Evolutionary conservation across 192 early-diverging fungal genomes (phyloP).

Genomic region (Chytriomyces confervae): DNA sequence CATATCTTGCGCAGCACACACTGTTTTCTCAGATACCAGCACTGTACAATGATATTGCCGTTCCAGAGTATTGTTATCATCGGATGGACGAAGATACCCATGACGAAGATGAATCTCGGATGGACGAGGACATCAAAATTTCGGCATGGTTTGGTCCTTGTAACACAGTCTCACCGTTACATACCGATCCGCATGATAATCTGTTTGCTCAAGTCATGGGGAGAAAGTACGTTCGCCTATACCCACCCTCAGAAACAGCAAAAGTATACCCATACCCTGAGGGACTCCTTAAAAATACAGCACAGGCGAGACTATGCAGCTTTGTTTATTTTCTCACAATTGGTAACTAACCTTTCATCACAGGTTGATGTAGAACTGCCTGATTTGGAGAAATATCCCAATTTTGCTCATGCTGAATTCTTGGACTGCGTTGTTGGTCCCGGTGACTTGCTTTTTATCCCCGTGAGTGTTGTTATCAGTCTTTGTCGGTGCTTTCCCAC

Average conservation of each 20-base stretch:
- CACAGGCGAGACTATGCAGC: conserved; percentile 41
- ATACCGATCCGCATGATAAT: conserved; percentile 82
- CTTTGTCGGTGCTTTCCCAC: neutral
- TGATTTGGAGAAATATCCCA: conserved; percentile 62
- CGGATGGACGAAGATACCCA: conserved; percentile 20
- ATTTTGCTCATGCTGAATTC: conserved; percentile 62
- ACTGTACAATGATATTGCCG: conserved; percentile 67
- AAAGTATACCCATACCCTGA: conserved; percentile 67
- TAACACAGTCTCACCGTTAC: conserved; percentile 83
- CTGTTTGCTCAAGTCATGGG: conserved; percentile 86
- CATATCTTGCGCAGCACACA: conserved; percentile 89
- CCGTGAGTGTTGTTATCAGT: conserved; percentile 59
- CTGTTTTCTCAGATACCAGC: conserved; percentile 77
- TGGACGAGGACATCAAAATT: conserved; percentile 47
- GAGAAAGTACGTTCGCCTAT: conserved; percentile 77
- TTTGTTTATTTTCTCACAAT: conserved; percentile 36
- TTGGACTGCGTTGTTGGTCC: conserved; percentile 73
- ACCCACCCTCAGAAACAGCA: conserved; percentile 63
- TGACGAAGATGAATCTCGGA: conserved; percentile 45
- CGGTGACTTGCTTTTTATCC: conserved; percentile 87
- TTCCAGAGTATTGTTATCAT: conserved; percentile 80
- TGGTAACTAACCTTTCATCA: conserved; percentile 2
- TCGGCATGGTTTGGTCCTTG: conserved; percentile 86
- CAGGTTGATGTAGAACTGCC: conserved; percentile 72
- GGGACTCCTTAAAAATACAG: conserved; percentile 73